These are phyloP conservation scores for Nitzschia palea DNA, from an alignment of 108 stramenopile genomes.

Conservation along the genomic window DNA sequence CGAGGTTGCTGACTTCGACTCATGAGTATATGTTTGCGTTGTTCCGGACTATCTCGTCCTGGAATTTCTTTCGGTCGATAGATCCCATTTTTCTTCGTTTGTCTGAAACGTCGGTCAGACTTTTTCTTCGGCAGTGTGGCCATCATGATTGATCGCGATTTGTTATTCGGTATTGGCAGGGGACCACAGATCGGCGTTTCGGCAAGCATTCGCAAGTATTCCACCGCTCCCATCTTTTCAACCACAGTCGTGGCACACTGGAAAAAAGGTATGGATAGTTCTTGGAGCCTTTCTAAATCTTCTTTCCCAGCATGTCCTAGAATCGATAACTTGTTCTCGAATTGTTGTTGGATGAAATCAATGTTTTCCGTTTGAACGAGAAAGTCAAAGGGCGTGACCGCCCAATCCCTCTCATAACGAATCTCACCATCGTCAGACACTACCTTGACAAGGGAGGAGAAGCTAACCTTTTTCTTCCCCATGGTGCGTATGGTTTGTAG, in stretches of 20 bases:
- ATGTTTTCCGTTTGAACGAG: neutral
- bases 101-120: neutral
- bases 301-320: constrained; percentile 1
- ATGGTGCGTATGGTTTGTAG: neutral
- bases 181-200: neutral
- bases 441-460: neutral
- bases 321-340: neutral
- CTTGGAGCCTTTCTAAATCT: constrained; percentile 1
- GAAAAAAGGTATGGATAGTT: neutral
- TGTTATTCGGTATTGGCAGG: neutral
- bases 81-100: neutral
- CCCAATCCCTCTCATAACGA: neutral
- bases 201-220: neutral
- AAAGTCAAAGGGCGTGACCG: neutral
- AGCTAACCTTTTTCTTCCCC: neutral
- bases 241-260: neutral
- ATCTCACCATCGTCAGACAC: neutral
- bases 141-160: neutral
- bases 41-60: constrained; percentile 8
- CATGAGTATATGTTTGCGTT: constrained; percentile 5
- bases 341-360: neutral
- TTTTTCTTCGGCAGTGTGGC: neutral
- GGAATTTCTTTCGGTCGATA: neutral
- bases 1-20: neutral
- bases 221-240: neutral